A percentile compares a stretch with the other conserved stretches of the same genome.
phyloP scores from a whole-genome alignment of 2,329 filamentous ascomycete genomes.

The Huntiella bhutanensis region DNA sequence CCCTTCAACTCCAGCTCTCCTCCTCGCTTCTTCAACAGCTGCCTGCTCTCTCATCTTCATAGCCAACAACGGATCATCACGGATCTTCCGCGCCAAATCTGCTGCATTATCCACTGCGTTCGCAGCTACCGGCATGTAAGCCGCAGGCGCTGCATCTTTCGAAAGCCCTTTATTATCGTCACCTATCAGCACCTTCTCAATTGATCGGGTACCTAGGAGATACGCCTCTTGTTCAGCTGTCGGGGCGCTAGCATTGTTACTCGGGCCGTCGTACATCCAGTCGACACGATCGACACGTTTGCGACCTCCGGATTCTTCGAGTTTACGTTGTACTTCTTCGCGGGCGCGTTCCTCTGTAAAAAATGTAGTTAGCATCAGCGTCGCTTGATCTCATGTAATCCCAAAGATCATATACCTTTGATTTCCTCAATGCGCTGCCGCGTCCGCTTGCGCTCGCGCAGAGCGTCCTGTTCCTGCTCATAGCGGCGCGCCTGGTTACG shows the following conservation, averaged over 20 bases:
- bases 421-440: slow-evolving; percentile 84
- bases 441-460: slow-evolving; percentile 86
- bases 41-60: slow-evolving; percentile 87
- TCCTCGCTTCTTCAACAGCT: slow-evolving; percentile 62
- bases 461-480: slow-evolving; percentile 77
- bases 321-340: slow-evolving; percentile 75
- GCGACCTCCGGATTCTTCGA: slow-evolving; percentile 71
- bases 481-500: slow-evolving; percentile 83
- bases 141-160: slow-evolving; percentile 47
- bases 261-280: slow-evolving; percentile 94
- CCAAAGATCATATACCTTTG: slow-evolving; percentile 23
- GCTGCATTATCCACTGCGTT: slow-evolving; percentile 54
- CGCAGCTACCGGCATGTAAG: slow-evolving; percentile 27
- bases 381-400: background rate
- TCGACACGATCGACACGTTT: slow-evolving; percentile 72
- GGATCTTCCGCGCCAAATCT: slow-evolving; percentile 70
- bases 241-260: slow-evolving; percentile 53
- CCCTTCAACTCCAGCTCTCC: slow-evolving; percentile 46
- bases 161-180: slow-evolving; percentile 64
- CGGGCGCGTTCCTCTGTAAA: slow-evolving; percentile 61
- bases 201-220: slow-evolving; percentile 74
- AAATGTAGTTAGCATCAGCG: background rate
- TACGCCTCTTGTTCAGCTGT: slow-evolving; percentile 88
- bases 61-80: slow-evolving; percentile 76
- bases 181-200: slow-evolving; percentile 65